Evolutionary conservation across 75 land plant species (phyloP), one percentile per base, ranked within the genome.

Genomic region (Adiantum capillusveneris): DNA sequence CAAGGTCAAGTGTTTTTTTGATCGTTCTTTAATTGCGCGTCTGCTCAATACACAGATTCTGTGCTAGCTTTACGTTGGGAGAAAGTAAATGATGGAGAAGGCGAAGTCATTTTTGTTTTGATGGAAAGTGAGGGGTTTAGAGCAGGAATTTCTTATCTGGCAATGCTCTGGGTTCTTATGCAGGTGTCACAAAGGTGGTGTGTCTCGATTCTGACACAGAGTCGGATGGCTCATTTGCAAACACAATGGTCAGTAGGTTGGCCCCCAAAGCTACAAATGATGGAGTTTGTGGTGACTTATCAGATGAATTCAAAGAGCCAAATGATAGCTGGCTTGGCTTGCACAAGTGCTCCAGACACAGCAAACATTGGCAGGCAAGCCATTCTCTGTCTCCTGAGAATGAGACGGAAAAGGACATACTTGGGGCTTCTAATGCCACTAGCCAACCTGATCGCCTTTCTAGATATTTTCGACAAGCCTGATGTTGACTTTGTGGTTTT

Each of bases 181-280:
- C 28, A 53, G 55, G 55, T 22, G 16, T 7, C 3, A 1, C 55
- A 19, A 53, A 53, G 25, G 55, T 53, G 2, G 25, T 53, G 2
- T 53, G 55, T 24, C 25, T 53, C 2, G 28, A 53, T 25, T 53
- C 55, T 5, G 55, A 53, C 28, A 53, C 55, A 26, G 55, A 53
- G 25, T 53, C 55, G 2, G 55, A 53, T 53, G 55, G 55, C 2
- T 24, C 55, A 25, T 53, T 11, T 14, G 25, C 28, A 14, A n/a
- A 20, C 21, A 14, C 6, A 46, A 7, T 46, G 21, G n/a, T 14
- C 2, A 6, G 14, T 46, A 20, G 2, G 2, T 3, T 20, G 17
- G 17, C 13, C 2, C 5, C 14, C 12, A 14, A n/a, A n/a, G 49
- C 49, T n/a, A 20, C 21, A 20, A 2, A 14, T n/a, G 14, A 46